A percentile compares a stretch with the other conserved stretches of the same genome.
These are phyloP conservation scores for Aspergillus carbonarius DNA, from an alignment of 2,329 filamentous ascomycete species.

Conservation along the genomic window DNA sequence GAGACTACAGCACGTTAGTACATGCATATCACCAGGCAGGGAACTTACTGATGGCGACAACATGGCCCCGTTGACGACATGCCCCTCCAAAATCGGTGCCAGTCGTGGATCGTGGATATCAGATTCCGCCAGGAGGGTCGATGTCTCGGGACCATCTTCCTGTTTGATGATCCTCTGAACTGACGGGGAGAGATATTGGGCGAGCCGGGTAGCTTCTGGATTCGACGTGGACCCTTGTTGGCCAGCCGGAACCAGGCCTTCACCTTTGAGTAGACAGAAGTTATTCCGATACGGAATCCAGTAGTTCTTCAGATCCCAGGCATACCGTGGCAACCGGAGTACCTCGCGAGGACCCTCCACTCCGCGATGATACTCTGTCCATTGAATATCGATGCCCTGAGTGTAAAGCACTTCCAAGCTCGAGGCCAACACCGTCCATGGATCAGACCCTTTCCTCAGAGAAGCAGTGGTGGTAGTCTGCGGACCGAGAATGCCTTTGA, in stretches of 20 bases:
- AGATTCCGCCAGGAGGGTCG: constrained; percentile 19
- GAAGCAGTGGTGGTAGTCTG: constrained; percentile 60
- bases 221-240: neutral
- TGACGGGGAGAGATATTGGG: constrained; percentile 58
- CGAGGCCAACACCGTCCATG: constrained; percentile 63
- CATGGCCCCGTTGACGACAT: constrained; percentile 65
- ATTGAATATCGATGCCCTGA: constrained; percentile 65
- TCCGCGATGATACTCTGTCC: constrained; percentile 67
- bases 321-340: constrained; percentile 66
- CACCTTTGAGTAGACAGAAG: constrained; percentile 69
- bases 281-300: constrained; percentile 71
- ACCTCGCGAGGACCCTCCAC: constrained; percentile 60
- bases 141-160: constrained; percentile 60
- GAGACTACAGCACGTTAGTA: constrained; percentile 43
- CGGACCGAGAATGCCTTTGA: constrained; percentile 64
- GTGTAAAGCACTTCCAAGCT: constrained; percentile 62
- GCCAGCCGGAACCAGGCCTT: constrained; percentile 39
- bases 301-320: constrained; percentile 70
- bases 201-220: constrained; percentile 36
- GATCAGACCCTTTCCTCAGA: constrained; percentile 61
- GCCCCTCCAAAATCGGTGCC: constrained; percentile 60
- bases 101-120: constrained; percentile 10
- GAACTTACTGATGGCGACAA: constrained; percentile 53
- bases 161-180: constrained; percentile 66
- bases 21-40: too few relatives aligned